Conservation (phyloP, 306 rosid genomes). For the Castanopsis chinensis region DNA sequence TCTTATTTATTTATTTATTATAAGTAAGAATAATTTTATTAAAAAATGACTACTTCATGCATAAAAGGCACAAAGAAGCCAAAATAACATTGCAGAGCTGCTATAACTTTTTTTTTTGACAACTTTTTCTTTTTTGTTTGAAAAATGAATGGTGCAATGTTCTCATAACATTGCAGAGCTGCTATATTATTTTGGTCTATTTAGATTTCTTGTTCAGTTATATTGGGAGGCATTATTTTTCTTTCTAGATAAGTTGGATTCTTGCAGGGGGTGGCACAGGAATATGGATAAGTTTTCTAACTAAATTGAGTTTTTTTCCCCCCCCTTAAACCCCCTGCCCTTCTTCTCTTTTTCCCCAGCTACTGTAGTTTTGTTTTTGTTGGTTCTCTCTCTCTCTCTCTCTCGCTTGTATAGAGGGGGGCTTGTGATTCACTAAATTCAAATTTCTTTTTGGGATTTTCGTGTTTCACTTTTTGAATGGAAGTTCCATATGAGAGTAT, state of each 20-base stretch:
- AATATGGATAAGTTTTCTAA: not conserved
- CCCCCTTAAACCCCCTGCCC: not conserved
- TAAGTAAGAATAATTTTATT: not conserved
- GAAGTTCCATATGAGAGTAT: not conserved
- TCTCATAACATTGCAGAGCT: not conserved
- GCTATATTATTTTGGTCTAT: not conserved
- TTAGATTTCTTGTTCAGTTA: not conserved
- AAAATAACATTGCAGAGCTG: not conserved
- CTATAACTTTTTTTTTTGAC: not conserved
- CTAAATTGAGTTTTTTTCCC: not conserved
- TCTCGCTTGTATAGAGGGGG: too few species aligned
- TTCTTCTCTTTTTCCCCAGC: not conserved
- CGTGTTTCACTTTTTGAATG: constrained; percentile 14
- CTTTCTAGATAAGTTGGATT: not conserved
- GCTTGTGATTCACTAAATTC: too few species aligned
- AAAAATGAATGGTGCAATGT: not conserved
- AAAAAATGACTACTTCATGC: too few species aligned
- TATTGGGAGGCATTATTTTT: not conserved
- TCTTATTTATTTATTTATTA: not conserved
- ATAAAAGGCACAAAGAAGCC: too few species aligned
- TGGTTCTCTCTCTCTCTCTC: not conserved
- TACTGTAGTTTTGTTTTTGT: constrained; percentile 7
- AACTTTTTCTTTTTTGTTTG: not conserved
- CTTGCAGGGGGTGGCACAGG: not conserved
- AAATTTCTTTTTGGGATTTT: constrained; percentile 7